A percentile compares a stretch with the other conserved stretches of the same genome.
Evolutionary conservation across 2,329 filamentous ascomycete genomes (phyloP).

Genomic region (Xylariales sp.): DNA sequence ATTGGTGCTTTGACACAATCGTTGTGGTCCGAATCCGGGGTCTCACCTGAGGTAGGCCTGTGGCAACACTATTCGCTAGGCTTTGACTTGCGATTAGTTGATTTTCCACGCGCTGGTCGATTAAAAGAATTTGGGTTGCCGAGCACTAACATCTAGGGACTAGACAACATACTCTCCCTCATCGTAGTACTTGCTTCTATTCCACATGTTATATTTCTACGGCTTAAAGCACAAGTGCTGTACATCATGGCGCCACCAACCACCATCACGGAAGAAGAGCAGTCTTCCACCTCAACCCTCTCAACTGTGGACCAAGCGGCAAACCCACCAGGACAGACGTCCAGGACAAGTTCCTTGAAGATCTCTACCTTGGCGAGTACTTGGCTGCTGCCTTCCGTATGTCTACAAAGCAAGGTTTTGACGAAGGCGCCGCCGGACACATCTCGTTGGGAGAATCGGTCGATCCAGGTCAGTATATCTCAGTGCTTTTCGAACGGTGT

Average conservation of each 20-base stretch:
- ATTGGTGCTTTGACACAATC: too few species aligned
- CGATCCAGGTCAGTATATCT: conserved; percentile 1
- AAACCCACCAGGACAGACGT: neutral
- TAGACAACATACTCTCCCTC: neutral
- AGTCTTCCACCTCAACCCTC: neutral
- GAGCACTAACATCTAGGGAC: too few species aligned
- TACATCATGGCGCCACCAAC: neutral
- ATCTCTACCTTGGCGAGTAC: conserved; percentile 4
- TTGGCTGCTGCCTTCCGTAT: conserved; percentile 6
- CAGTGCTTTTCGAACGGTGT: too few species aligned
- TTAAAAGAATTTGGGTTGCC: too few species aligned
- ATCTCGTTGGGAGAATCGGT: conserved; percentile 4
- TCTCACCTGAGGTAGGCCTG: conserved; percentile 2
- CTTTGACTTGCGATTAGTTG: too few species aligned
- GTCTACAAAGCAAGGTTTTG: conserved; percentile 5
- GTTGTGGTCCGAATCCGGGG: too few species aligned
- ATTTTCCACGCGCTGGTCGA: too few species aligned
- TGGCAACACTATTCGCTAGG: too few species aligned
- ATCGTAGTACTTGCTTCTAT: too few species aligned
- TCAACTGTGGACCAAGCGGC: neutral
- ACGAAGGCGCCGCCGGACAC: conserved; percentile 7
- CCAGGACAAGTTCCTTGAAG: conserved; percentile 2
- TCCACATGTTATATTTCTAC: too few species aligned
- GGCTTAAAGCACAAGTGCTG: too few species aligned
- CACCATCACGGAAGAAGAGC: neutral